These are phyloP conservation scores for Austroboletus festivus DNA, from an alignment of 768 basidiomycete genomes.

Conservation along the genomic window DNA sequence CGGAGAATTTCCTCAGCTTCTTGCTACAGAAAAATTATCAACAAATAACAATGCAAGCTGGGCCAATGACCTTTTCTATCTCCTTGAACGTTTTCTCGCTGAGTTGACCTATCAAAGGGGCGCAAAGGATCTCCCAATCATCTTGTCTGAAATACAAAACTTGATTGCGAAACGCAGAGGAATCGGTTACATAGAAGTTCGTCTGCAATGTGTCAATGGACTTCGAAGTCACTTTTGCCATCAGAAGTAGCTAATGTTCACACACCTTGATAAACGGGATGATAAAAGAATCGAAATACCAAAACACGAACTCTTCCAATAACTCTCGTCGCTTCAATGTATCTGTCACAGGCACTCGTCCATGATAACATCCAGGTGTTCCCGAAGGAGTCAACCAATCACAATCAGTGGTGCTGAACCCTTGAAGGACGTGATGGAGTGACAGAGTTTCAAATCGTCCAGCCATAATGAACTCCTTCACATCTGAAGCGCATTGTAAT, in stretches of 20 bases:
- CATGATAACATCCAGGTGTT: constrained; percentile 34
- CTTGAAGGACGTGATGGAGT: constrained; percentile 74
- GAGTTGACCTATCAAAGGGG: constrained; percentile 77
- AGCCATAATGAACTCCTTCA: constrained; percentile 67
- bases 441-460: constrained; percentile 81
- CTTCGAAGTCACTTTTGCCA: too few relatives aligned
- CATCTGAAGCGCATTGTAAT: constrained; percentile 42
- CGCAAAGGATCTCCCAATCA: constrained; percentile 84
- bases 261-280: constrained; percentile 73
- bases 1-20: constrained; percentile 65
- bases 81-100: constrained; percentile 65
- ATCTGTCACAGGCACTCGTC: constrained; percentile 61
- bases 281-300: constrained; percentile 90
- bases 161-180: constrained; percentile 76
- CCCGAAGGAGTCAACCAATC: constrained; percentile 68
- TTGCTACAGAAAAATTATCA: constrained; percentile 36
- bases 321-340: constrained; percentile 74
- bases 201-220: constrained; percentile 47
- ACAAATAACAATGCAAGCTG: neutral
- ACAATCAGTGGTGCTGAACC: constrained; percentile 70
- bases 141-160: constrained; percentile 93
- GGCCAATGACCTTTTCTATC: constrained; percentile 55
- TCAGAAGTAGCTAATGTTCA: neutral
- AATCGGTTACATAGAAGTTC: constrained; percentile 92
- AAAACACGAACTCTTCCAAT: constrained; percentile 85